Conservation (phyloP, 148 eudicot genomes). For the Spergularia bocconei region DNA sequence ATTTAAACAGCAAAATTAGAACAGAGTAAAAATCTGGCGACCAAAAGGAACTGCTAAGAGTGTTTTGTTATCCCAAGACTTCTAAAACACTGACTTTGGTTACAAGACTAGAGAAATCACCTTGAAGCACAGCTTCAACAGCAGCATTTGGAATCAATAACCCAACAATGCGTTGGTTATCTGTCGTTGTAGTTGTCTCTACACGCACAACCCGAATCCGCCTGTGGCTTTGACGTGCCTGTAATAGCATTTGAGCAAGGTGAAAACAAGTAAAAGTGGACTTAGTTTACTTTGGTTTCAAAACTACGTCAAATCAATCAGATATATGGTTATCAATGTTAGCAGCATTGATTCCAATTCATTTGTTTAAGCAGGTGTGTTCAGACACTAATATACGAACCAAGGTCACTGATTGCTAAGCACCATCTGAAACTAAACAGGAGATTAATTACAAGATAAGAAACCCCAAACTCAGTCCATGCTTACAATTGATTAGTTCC, state of each 20-base stretch:
- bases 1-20: too few species aligned
- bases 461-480: not conserved
- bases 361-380: not conserved
- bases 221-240: slow-evolving; percentile 84
- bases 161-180: slow-evolving; percentile 85
- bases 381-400: not conserved
- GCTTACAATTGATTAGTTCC: not conserved
- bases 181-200: slow-evolving; percentile 87
- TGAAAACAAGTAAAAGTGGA: not conserved
- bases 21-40: not conserved
- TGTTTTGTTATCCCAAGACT: not conserved
- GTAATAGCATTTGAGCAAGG: slow-evolving; percentile 12
- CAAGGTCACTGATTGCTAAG: not conserved
- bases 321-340: not conserved
- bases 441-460: not conserved
- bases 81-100: not conserved
- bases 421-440: not conserved
- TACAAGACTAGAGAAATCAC: slow-evolving; percentile 28
- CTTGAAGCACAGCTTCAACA: slow-evolving; percentile 86
- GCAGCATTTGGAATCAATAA: slow-evolving; percentile 92
- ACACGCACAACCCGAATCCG: slow-evolving; percentile 83
- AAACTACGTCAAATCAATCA: not conserved
- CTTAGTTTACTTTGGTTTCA: not conserved
- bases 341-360: not conserved
- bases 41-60: not conserved